Percentiles rank a stretch among this genome's conserved stretches.
These are phyloP conservation scores for Hamigera avellanea DNA, from an alignment of 495 filamentous ascomycete genomes.

Conservation along the genomic window DNA sequence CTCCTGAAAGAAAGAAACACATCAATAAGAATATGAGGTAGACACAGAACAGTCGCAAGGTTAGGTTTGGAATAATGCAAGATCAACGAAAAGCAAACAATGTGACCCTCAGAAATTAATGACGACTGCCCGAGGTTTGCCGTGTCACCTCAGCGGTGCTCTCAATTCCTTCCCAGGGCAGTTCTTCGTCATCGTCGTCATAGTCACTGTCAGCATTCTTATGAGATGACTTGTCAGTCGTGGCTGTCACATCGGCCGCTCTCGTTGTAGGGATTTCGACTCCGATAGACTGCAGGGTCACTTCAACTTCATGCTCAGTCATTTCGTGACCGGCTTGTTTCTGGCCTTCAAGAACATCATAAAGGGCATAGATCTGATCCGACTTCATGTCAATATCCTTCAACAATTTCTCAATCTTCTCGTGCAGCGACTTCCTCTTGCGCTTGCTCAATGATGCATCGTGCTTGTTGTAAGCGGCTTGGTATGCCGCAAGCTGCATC, in stretches of 20 bases:
- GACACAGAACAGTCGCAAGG: no score
- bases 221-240: slow-evolving; percentile 19
- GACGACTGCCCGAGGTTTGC: slow-evolving; percentile 11
- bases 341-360: slow-evolving; percentile 82
- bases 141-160: slow-evolving; percentile 37
- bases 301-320: slow-evolving; percentile 53
- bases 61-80: no score
- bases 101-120: slow-evolving; percentile 8
- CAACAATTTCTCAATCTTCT: slow-evolving; percentile 52
- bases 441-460: slow-evolving; percentile 60
- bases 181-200: slow-evolving; percentile 27
- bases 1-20: not conserved
- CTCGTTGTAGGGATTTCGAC: slow-evolving; percentile 24
- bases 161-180: slow-evolving; percentile 44
- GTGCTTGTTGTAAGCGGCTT: slow-evolving; percentile 50
- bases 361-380: slow-evolving; percentile 80
- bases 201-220: slow-evolving; percentile 18
- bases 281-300: slow-evolving; percentile 51
- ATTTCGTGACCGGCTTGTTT: slow-evolving; percentile 54
- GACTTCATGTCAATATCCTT: slow-evolving; percentile 62
- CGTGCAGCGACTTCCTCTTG: slow-evolving; percentile 51
- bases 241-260: slow-evolving; percentile 20
- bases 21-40: slow-evolving; percentile 1
- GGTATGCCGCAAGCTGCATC: slow-evolving; percentile 46
- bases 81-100: not conserved